Conservation (phyloP, 1,139 yeast genomes). For the Debaryomycetaceae sp. region DNA sequence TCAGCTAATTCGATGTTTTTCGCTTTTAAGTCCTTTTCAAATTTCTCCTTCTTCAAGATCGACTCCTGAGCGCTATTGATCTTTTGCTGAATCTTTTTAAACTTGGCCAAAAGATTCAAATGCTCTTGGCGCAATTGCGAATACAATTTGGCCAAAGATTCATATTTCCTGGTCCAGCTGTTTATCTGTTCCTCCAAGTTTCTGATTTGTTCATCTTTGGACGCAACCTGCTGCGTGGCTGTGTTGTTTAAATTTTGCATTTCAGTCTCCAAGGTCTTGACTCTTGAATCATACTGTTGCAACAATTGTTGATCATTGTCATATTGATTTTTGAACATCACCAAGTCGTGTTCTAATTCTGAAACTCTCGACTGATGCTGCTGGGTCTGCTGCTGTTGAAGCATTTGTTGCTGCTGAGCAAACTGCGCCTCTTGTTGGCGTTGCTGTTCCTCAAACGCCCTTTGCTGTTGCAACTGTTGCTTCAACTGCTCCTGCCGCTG, state of each 20-base stretch:
- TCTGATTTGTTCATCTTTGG: conserved; percentile 71
- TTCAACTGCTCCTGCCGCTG: conserved; percentile 48
- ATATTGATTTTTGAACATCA: conserved; percentile 73
- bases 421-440: conserved; percentile 54
- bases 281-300: conserved; percentile 85
- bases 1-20: conserved; percentile 88
- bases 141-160: conserved; percentile 82
- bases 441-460: conserved; percentile 66
- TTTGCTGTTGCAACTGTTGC: conserved; percentile 53
- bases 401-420: conserved; percentile 53
- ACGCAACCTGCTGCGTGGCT: conserved; percentile 68
- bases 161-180: conserved; percentile 85
- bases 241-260: conserved; percentile 57
- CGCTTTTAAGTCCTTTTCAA: conserved; percentile 79
- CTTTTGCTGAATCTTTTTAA: conserved; percentile 81
- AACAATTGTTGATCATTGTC: conserved; percentile 82
- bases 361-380: conserved; percentile 79
- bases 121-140: conserved; percentile 93
- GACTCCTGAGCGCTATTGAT: conserved; percentile 94
- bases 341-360: conserved; percentile 76
- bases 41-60: conserved; percentile 73
- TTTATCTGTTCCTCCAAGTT: conserved; percentile 71
- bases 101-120: conserved; percentile 70
- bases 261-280: conserved; percentile 77
- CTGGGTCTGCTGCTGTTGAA: conserved; percentile 66